Base-by-base conservation (phyloP, 805 yeast genomes). In the Ogataea philodendri region DNA sequence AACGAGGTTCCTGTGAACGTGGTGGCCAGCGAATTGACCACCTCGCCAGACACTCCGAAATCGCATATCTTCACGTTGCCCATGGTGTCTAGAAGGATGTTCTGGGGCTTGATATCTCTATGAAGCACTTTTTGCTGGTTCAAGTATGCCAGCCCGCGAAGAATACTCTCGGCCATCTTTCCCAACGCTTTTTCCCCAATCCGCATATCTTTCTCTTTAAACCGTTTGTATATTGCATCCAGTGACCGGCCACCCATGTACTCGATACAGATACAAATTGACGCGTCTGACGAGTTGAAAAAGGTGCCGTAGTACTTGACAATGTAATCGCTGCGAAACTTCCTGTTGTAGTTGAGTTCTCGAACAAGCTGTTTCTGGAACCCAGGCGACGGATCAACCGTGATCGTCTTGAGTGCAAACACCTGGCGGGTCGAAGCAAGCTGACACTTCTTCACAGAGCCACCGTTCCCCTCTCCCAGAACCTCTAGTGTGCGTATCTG, bases 11-110 rank as follows among this genome's bases (percentile, higher is more conserved):
- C 98, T 0, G 96, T 93, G 55, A 89, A 93, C 0, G 98, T 93
- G 1, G 96, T 86, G 1, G 97, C 97, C 30, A 93, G 67, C 0
- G 96, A 87, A 59, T 93, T 84, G 20, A 90, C 96, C 13, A 93
- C 96, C 54, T 87, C 96, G 8, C 98, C 98, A 55, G 95, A 82
- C 17, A 93, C 98, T 14, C 98, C 98, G 65, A 93, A 93, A 63
- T 93, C 98, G 63, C 97, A 90, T 34, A 93, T 66, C 58, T 93
- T 93, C 33, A 90, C 89, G 53, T 84, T 81, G 3, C 98, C 98
- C 13, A 66, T 49, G 3, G 63, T 57, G 54, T 85, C 89, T 16
- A 93, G 62, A 39, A 93, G 62, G 37, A 93, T 89, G 55, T 93
- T 93, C 45, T 89, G 95, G 2, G 98, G 98, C 57, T 93, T 93